These are phyloP conservation scores for Somion occarium DNA, from an alignment of 1,284 basidiomycete species.

Conservation along the genomic window DNA sequence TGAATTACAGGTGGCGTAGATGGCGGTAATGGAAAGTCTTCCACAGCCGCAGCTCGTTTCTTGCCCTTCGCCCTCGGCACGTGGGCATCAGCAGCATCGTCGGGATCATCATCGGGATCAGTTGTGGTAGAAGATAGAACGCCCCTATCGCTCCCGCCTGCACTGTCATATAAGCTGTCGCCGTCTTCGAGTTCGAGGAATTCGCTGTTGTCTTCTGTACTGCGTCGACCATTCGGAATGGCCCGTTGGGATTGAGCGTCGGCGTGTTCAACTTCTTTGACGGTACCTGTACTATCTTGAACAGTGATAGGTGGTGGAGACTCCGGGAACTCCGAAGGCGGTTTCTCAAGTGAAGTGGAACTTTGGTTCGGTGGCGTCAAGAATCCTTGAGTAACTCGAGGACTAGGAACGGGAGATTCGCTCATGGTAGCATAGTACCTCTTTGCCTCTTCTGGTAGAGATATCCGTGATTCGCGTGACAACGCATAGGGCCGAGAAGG, in stretches of 20 bases:
- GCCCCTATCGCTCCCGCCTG: constrained; percentile 17
- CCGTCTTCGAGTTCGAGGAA: constrained; percentile 61
- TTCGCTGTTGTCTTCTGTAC: constrained; percentile 33
- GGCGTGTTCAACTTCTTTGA: not conserved
- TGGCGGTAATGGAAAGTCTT: constrained; percentile 34
- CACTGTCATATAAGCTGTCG: constrained; percentile 27
- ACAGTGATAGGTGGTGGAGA: constrained; percentile 7
- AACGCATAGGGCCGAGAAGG: constrained; percentile 22
- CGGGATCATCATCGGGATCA: constrained; percentile 14
- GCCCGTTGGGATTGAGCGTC: constrained; percentile 9
- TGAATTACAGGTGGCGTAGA: constrained; percentile 13
- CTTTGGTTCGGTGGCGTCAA: not conserved
- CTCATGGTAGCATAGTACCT: constrained; percentile 63
- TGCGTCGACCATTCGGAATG: constrained; percentile 5
- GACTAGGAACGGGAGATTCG: constrained; percentile 58
- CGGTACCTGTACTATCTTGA: constrained; percentile 4
- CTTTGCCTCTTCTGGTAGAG: constrained; percentile 68
- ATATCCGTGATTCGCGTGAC: constrained; percentile 57
- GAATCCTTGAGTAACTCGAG: constrained; percentile 28
- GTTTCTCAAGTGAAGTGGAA: not conserved
- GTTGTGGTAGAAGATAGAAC: constrained; percentile 11
- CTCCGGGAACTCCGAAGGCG: constrained; percentile 1
- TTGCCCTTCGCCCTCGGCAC: constrained; percentile 8
- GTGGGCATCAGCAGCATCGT: constrained; percentile 10
- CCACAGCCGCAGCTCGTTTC: constrained; percentile 21